Base-by-base conservation (phyloP, 78 protist genomes). In the Pigoraptor vietnamica region DNA sequence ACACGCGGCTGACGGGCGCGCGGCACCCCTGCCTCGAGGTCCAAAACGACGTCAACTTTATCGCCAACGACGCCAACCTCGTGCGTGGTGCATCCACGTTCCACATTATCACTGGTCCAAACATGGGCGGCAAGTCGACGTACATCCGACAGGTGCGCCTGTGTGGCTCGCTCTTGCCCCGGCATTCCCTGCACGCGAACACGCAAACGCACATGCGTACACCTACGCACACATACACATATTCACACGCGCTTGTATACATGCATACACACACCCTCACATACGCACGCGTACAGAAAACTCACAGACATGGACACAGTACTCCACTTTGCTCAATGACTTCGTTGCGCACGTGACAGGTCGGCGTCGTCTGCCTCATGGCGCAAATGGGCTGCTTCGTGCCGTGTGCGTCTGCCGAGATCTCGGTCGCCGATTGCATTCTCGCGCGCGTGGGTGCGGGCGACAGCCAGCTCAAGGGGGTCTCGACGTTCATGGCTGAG, bases 341-440 rank as follows among this genome's bases (percentile, higher is more conserved):
- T 1, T 2, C 23, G 1, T 83, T 6, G 6, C 24, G 2, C 37
- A 37, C 1, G 35, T 37, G 21, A 23, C 37, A 25, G 56, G 23
- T 40, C 9, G 99, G 99, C 34, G 92, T 98, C 33, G 82, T 94
- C n/a, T 93, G 94, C 0, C 91, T 98, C 19, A 90, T 99, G 96
- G 99, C 99, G 0, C 99, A 99, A 88, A 95, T 99, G n/a, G 99
- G 99, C 36, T 97, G 98, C 90, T 97, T 97, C 93, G 99, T 98
- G 14, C 99, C 99, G 0, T 95, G 98, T 39, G 91, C 87, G 36
- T 35, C 35, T 19, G 89, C 91, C 40, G 37, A 36, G 2, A 38
- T 90, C 38, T 84, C 40, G 9, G 39, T 93, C 9, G 39, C 37
- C 1, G 94, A 90, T 24, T 84, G 39, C 19, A 55, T 67, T 39